Evolutionary conservation across 2,329 filamentous ascomycete genomes (phyloP), one percentile per base, ranked within the genome.

Genomic region (Pestalotiopsis sp.): DNA sequence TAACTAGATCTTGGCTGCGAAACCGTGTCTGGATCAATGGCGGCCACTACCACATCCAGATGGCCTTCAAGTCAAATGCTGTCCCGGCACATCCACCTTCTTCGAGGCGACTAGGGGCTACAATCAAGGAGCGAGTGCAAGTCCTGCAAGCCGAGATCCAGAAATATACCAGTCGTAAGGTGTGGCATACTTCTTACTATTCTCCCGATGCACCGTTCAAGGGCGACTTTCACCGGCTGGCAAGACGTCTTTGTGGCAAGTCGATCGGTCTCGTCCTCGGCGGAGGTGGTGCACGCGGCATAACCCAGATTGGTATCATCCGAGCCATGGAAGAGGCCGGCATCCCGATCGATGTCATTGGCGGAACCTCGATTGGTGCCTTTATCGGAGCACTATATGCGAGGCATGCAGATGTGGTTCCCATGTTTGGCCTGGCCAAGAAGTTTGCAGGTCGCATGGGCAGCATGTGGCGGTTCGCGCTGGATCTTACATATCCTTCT

Each of bases 391-490:
- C 93, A 1, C 84, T 99, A 1, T 99, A 99, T 78, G 96, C 97
- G 1, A 92, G 95, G 67, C 96, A 99, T 77, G 96, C 95, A 10
- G 97, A 99, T 76, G 91, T 98, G 1, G 95, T 99, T 4, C 96
- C 96, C 13, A 97, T 98, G 88, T 97, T 97, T 75, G 96, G 96
- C 0, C 88, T 97, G 59, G 94, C 94, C 14, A 99, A 99, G 86
- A 98, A 98, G 78, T 99, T 99, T 78, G 89, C 96, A 0, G 94
- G 96, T 4, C 92, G 97, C n/a, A 99, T 99, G 97, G 94, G 93
- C 58, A 98, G 95, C 79, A 93, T 98, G 81, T 99, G 96, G 96
- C 90, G 96, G n/a, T 98, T 99, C 78, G 94, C 94, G 1, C 84
- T 99, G 2, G 96, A 99, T 76, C 81, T 99, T 73, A 99, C 96